phyloP scores from a whole-genome alignment of 2,329 filamentous ascomycete genomes.

The Ilyonectria mors-panacis region DNA sequence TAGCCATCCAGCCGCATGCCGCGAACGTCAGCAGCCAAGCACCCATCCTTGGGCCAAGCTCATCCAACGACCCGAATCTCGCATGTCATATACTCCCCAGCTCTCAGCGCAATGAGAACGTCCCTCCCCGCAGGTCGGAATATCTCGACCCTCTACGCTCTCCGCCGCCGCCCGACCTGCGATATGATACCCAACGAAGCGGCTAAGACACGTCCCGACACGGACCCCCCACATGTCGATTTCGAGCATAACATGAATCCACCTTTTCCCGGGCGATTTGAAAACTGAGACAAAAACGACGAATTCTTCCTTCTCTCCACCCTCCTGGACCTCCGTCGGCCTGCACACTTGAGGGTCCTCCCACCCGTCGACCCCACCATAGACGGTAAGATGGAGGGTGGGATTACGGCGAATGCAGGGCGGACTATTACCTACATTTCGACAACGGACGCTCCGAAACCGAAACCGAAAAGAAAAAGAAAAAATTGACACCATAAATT shows the following conservation, averaged over 20 bases:
- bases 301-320: conserved; percentile 1
- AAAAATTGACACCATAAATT: conserved; percentile 36
- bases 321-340: conserved; percentile 25
- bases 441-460: conserved; percentile 40
- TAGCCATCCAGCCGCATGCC: conserved; percentile 53
- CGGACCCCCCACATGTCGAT: conserved; percentile 10
- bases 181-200: conserved; percentile 30
- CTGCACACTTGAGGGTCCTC: conserved; percentile 25
- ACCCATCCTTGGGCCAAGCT: conserved; percentile 57
- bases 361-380: conserved; percentile 37
- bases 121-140: conserved; percentile 30
- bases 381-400: conserved; percentile 24
- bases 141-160: conserved; percentile 16
- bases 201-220: conserved; percentile 13
- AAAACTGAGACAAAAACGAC: conserved; percentile 25
- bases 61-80: conserved; percentile 53
- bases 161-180: conserved; percentile 21
- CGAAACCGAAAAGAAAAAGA: conserved; percentile 26
- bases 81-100: conserved; percentile 46
- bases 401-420: conserved; percentile 23
- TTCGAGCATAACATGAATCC: conserved; percentile 19
- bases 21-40: conserved; percentile 57
- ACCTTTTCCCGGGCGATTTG: conserved; percentile 31
- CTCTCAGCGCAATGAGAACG: conserved; percentile 50
- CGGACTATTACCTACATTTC: conserved; percentile 25